Evolutionary conservation across 306 rosid species (phyloP).

Genomic region (Vigna unguiculata): DNA sequence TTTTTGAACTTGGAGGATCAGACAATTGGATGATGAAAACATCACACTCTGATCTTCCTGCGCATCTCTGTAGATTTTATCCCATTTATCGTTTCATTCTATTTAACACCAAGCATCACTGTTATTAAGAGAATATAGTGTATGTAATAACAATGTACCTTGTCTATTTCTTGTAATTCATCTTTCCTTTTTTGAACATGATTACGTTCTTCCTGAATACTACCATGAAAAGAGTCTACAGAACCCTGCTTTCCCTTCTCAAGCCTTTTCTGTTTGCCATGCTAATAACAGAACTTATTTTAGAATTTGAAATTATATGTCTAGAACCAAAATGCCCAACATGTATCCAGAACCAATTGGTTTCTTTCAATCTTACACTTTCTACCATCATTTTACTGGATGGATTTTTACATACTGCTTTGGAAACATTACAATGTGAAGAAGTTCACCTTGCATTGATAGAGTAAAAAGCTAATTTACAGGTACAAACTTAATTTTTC

Average conservation of each 20-base stretch:
- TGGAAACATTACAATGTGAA: background rate
- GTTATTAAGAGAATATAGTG: background rate
- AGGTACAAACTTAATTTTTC: constrained; percentile 17
- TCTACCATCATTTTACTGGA: background rate
- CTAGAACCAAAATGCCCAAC: constrained; percentile 10
- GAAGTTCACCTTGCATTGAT: constrained; percentile 24
- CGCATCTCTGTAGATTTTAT: background rate
- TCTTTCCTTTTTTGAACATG: background rate
- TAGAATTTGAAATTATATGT: background rate
- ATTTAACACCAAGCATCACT: background rate
- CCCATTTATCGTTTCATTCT: background rate
- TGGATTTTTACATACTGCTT: background rate
- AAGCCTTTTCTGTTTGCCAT: background rate
- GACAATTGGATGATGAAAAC: constrained; percentile 4
- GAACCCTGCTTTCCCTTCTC: background rate
- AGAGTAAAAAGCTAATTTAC: background rate
- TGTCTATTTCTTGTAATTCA: background rate
- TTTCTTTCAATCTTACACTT: background rate
- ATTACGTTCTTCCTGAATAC: background rate
- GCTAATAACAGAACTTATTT: background rate
- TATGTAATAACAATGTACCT: background rate
- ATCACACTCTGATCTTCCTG: background rate
- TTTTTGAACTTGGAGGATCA: background rate
- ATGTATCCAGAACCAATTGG: background rate
- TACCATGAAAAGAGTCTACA: background rate